Evolutionary conservation across 2,329 filamentous ascomycete genomes (phyloP).

Genomic region (Thermothelomyces thermophilus): DNA sequence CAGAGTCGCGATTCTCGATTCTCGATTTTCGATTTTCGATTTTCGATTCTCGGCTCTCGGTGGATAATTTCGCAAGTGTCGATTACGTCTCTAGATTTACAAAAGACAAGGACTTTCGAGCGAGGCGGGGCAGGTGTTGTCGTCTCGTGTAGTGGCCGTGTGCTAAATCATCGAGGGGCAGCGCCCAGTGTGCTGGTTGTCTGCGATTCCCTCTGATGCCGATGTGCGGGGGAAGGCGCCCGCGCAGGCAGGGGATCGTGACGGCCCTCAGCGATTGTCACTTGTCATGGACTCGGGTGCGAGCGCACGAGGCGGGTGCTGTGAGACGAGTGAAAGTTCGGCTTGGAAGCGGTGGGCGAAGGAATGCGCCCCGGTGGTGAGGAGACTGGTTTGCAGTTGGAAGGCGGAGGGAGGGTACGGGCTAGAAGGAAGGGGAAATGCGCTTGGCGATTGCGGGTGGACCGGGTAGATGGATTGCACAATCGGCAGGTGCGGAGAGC

Average conservation of each 20-base stretch:
- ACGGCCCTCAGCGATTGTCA: slow-evolving; percentile 49
- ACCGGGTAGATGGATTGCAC: slow-evolving; percentile 6
- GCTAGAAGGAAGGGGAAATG: slow-evolving; percentile 16
- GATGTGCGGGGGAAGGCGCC: slow-evolving; percentile 30
- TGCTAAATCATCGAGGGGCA: slow-evolving; percentile 14
- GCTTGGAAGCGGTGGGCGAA: background rate
- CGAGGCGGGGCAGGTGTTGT: background rate
- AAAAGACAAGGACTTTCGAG: no score
- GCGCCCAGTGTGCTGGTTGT: slow-evolving; percentile 1
- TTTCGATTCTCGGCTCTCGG: no score
- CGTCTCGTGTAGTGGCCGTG: background rate
- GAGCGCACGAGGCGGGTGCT: slow-evolving; percentile 3
- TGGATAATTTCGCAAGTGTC: no score
- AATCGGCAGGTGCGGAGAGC: slow-evolving; percentile 8
- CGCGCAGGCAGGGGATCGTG: slow-evolving; percentile 40
- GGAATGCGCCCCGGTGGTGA: background rate
- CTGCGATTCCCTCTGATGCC: slow-evolving; percentile 22
- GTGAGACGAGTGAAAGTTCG: background rate
- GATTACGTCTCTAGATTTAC: no score
- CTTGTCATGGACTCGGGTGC: slow-evolving; percentile 47
- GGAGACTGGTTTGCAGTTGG: slow-evolving; percentile 1
- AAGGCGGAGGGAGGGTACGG: background rate
- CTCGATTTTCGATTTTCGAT: no score
- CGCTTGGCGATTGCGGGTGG: slow-evolving; percentile 18
- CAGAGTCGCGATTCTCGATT: background rate